Evolutionary conservation across 2,329 filamentous ascomycete species (phyloP).

Genomic region (Graphiopsis chlorocephala): DNA sequence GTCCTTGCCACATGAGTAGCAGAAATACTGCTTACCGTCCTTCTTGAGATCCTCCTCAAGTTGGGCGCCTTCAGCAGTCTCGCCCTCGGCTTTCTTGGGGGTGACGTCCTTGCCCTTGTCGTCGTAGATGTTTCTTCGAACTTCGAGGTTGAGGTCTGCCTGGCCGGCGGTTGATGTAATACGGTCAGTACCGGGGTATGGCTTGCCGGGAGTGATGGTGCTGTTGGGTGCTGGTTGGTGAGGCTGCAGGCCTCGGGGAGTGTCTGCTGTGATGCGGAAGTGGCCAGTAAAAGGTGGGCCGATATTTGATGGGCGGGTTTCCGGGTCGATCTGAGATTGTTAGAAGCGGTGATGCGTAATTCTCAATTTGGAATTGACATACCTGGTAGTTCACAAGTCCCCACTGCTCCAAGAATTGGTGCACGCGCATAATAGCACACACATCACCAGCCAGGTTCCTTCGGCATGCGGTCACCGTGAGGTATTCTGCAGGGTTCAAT

Average conservation of each 20-base stretch:
- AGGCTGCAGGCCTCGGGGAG: constrained; percentile 86
- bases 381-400: constrained; percentile 99
- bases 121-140: constrained; percentile 94
- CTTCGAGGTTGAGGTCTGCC: constrained; percentile 82
- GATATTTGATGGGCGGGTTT: constrained; percentile 90
- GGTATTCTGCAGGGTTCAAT: constrained; percentile 89
- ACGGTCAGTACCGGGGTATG: constrained; percentile 66
- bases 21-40: constrained; percentile 69
- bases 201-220: constrained; percentile 57
- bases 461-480: constrained; percentile 93
- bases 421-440: constrained; percentile 98
- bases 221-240: constrained; percentile 88
- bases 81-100: constrained; percentile 54
- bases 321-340: constrained; percentile 77
- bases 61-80: constrained; percentile 59
- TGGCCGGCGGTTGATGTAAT: constrained; percentile 67
- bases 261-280: constrained; percentile 94
- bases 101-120: constrained; percentile 81
- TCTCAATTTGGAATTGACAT: neutral
- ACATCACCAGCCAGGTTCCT: constrained; percentile 95
- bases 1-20: constrained; percentile 88
- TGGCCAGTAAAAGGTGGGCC: constrained; percentile 96
- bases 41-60: constrained; percentile 59
- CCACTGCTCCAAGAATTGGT: constrained; percentile 98
- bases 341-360: neutral